phyloP scores from a whole-genome alignment of 1,139 yeast genomes.

The Zygosaccharomyces pseudobailii region DNA sequence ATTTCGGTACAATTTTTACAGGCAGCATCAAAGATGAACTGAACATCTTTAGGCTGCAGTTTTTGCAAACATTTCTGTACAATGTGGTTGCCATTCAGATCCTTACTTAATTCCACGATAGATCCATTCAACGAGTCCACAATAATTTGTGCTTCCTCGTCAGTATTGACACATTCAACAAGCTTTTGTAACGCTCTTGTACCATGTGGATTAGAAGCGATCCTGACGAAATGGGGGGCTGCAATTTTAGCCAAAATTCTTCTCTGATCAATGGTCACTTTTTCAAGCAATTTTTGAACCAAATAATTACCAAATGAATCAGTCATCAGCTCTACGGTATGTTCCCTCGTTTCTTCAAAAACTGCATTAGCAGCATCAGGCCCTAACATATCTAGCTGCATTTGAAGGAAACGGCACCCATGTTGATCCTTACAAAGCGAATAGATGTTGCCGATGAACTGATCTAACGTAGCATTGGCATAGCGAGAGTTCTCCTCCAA shows the following conservation, averaged over 20 bases:
- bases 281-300: slow-evolving; percentile 82
- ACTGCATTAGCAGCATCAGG: slow-evolving; percentile 49
- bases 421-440: slow-evolving; percentile 88
- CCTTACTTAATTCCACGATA: slow-evolving; percentile 77
- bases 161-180: slow-evolving; percentile 61
- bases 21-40: slow-evolving; percentile 86
- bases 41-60: slow-evolving; percentile 62
- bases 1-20: slow-evolving; percentile 69
- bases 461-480: slow-evolving; percentile 56
- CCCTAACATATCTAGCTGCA: slow-evolving; percentile 57
- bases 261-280: slow-evolving; percentile 65
- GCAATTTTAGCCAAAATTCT: slow-evolving; percentile 67
- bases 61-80: slow-evolving; percentile 86
- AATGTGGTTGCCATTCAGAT: slow-evolving; percentile 93
- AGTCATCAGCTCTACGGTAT: slow-evolving; percentile 82
- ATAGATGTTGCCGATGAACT: slow-evolving; percentile 66
- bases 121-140: slow-evolving; percentile 64
- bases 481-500: slow-evolving; percentile 37
- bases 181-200: slow-evolving; percentile 91
- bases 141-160: slow-evolving; percentile 47
- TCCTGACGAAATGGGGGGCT: slow-evolving; percentile 60
- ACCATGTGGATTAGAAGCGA: slow-evolving; percentile 90
- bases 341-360: slow-evolving; percentile 72
- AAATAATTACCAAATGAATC: slow-evolving; percentile 98
- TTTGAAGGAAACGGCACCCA: slow-evolving; percentile 89